Conservation (phyloP, 306 rosid species). For the Arachis hypogaea region DNA sequence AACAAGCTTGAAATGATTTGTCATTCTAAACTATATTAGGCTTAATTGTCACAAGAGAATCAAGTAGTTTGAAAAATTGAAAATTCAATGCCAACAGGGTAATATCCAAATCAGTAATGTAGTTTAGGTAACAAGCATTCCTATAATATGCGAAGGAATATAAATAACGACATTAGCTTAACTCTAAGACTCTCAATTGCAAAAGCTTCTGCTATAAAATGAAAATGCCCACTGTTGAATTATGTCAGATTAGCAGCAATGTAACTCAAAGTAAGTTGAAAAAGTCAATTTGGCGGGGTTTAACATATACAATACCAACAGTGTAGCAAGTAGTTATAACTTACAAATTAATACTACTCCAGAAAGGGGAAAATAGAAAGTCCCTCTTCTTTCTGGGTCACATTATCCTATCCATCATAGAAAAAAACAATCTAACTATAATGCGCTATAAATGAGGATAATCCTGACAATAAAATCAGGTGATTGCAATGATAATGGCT, state of each 20-base stretch:
- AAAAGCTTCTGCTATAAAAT: no score
- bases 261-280: constrained; percentile 11
- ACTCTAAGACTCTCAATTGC: no score
- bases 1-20: neutral
- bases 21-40: constrained; percentile 13
- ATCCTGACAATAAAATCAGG: neutral
- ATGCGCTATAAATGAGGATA: constrained; percentile 1
- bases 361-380: neutral
- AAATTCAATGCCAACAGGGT: constrained; percentile 16
- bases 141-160: neutral
- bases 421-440: no score
- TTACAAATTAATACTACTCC: neutral
- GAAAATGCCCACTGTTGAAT: neutral
- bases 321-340: neutral
- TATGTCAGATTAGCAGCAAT: neutral
- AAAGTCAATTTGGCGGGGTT: neutral
- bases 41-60: neutral
- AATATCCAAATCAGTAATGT: neutral
- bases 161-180: no score
- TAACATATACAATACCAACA: neutral
- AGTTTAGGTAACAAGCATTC: neutral
- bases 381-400: constrained; percentile 6
- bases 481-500: constrained; percentile 14
- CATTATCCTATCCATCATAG: neutral
- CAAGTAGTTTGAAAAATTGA: constrained; percentile 20